Evolutionary conservation across 208 protist genomes (phyloP), one percentile per base, ranked within the genome.

Genomic region (Zelonia costaricensis): DNA sequence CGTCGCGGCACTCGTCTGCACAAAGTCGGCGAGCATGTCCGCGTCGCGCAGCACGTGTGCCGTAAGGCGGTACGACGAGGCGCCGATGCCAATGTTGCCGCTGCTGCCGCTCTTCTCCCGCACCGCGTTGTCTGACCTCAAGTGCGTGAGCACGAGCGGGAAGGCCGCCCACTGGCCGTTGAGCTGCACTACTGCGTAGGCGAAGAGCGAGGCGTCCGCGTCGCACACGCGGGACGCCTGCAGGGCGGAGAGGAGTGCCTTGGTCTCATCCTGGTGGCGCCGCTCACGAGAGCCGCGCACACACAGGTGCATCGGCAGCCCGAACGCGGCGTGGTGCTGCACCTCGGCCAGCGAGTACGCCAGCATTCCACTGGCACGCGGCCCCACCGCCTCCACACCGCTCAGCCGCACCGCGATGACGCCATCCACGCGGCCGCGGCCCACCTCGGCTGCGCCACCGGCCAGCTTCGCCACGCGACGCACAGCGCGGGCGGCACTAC

Each of bases 11-110:
- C 85, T 86, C 27, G 83, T 78, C 20, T 53, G 49, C 10, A 92
- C 58, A 47, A 92, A 78, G 13, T 91, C 82, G 2, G 84, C 60
- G 4, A 95, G 76, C 75, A 91, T 65, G 51, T 95, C 89, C 15
- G 55, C 64, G 38, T 95, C 83, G 4, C 76, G 73, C 56, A 92
- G 60, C 53, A 87, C 65, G 59, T 91, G 84, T 4, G 68, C 82
- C 25, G 40, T 68, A 44, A 77, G 45, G n/a, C 46, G 40, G 27
- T 44, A 47, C 15, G 42, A 20, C 3, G 18, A 6, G 7, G 27
- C 55, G 43, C 30, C 31, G 27, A 25, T 27, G 44, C n/a, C n/a
- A n/a, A n/a, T n/a, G n/a, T n/a, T n/a, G 15, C 33, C 20, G 0
- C 4, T 54, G 12, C 13, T 38, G 27, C 53, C 13, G 28, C 18